Base-by-base conservation (phyloP, 2,329 filamentous ascomycete species). In the Aureobasidium lini region DNA sequence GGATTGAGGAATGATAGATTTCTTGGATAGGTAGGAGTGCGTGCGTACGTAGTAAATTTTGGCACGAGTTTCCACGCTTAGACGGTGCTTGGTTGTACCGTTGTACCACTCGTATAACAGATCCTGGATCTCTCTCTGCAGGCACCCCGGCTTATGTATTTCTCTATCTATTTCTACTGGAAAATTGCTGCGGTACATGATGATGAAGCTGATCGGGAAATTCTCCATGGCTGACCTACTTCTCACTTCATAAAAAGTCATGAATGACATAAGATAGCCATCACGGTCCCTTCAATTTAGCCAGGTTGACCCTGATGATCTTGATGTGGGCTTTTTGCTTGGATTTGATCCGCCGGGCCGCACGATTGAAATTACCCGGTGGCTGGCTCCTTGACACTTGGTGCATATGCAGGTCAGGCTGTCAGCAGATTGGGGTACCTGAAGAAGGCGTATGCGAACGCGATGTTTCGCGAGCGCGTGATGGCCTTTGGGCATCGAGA, bases 191-290 rank as follows among this genome's bases (percentile, higher is more conserved):
- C 13, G 28, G 37, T 23, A 36, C n/a, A 49, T 37, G 49, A 52
- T 40, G 36, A 23, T 29, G 40, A 23, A 40, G 29, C 29, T 23
- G 13, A 16, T 31, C 13, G 31, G 8, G 16, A 16, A 11, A 31
- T 52, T 52, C 7, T 40, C 48, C 48, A 31, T 7, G 10, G 23
- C 15, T 18, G 23, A 52, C 18, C 23, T 16, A 7, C 34, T 40
- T 15, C 23, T n/a, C 32, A 15, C 15, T 31, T 37, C 28, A 43
- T 23, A 43, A 32, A 18, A 11, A 32, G 49, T 42, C 37, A 42
- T 53, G 8, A 3, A 54, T 54, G 37, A 43, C 50, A 54, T 54
- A 54, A 53, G 37, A 54, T 43, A 37, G 15, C 50, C 50, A 54
- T 54, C 50, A 54, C 37, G 37, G 50, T 54, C 16, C 37, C 34